Evolutionary conservation across 2,329 filamentous ascomycete species (phyloP).

Genomic region (Geosmithia morbida): DNA sequence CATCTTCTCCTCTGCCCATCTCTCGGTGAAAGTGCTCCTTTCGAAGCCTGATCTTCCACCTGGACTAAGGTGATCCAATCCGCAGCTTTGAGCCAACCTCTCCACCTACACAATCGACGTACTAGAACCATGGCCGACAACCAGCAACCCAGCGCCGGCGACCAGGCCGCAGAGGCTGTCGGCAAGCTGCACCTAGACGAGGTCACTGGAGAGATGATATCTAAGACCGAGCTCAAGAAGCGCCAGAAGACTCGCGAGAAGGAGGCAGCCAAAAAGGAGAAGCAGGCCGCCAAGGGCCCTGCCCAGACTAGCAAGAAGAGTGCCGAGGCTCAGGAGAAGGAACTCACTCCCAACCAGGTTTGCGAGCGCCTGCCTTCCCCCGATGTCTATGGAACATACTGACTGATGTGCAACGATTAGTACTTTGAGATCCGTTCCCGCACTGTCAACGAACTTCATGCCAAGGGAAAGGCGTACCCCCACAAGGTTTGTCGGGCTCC

Average conservation of each 20-base stretch:
- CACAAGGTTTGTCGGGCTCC: conserved; percentile 42
- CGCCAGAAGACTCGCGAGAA: conserved; percentile 80
- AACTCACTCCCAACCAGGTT: conserved; percentile 40
- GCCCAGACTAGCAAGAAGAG: conserved; percentile 37
- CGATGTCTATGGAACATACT: neutral
- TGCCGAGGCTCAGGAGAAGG: conserved; percentile 50
- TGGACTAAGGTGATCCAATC: neutral
- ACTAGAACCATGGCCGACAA: conserved; percentile 16
- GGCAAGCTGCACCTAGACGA: conserved; percentile 78
- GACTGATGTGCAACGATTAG: conserved; percentile 5
- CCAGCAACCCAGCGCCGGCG: conserved; percentile 21
- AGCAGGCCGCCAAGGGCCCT: conserved; percentile 60
- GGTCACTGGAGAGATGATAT: conserved; percentile 76
- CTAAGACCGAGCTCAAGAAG: conserved; percentile 87
- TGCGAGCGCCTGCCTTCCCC: neutral
- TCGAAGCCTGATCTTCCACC: neutral
- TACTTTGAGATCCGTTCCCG: conserved; percentile 95
- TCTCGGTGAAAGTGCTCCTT: neutral
- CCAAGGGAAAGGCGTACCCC: conserved; percentile 48
- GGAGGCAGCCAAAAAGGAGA: conserved; percentile 80
- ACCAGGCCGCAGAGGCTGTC: conserved; percentile 35
- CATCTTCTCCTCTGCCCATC: neutral
- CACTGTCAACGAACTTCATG: conserved; percentile 39
- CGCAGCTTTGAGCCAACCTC: neutral
- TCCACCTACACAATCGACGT: neutral